Evolutionary conservation across 2,329 filamentous ascomycete genomes (phyloP), one percentile per base, ranked within the genome.

Genomic region (Claviceps arundinis): DNA sequence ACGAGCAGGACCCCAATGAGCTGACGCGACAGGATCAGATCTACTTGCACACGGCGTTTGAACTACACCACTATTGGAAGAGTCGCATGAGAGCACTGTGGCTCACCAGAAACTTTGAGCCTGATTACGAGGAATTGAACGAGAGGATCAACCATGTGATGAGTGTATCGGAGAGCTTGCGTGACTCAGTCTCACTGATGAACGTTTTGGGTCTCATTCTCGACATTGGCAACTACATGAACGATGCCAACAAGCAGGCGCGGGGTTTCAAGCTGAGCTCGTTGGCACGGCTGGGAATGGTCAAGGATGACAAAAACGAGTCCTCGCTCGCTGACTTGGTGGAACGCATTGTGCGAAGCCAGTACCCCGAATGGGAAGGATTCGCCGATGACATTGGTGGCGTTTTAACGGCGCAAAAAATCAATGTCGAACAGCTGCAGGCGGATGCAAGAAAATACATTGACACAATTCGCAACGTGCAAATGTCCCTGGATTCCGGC

Each of bases 141-240:
- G 74, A 78, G 43, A 95, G 93, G 71, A 80, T 97, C 55, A 84
- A 84, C 58, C 83, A 93, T 55, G 82, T 98, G n/a, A 86, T 94
- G 38, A 73, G 74, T 34, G 89, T 95, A 8, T 91, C 90, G 4
- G 91, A 97, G 70, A 87, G 89, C 9, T 73, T 98, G 51, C 81
- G 91, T 47, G 89, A 95, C 64, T 96, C 90, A 1, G 89, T 95
- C 26, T 86, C 89, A 26, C 72, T 98, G 61, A 95, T 97, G 84
- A 96, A 95, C 58, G 89, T 98, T 47, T 80, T 98, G 52, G 90
- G 91, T 54, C 77, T 97, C 56, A 98, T 98, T 68, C 74, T 98
- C 61, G 91, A 96, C 67, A 95, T 98, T 63, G 93, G 93, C 68
- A 98, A 98, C 69, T 98, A 95, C 76, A 98, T 98, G 93, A 98